Evolutionary conservation across 129 eudicot genomes (phyloP), one percentile per base, ranked within the genome.

Genomic region (Logfia minima): DNA sequence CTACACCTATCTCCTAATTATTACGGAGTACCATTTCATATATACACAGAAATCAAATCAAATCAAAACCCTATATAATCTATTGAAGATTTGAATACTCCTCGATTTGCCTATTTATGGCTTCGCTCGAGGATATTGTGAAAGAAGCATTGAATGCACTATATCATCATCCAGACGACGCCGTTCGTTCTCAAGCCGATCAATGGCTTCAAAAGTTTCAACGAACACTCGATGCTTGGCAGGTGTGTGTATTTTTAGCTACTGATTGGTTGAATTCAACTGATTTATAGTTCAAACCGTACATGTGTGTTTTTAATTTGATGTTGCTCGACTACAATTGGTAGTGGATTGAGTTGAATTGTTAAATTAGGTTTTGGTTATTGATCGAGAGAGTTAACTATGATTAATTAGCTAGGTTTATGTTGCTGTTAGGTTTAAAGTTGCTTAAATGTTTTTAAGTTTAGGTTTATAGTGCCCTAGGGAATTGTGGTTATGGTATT

Each of bases 161-260:
- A 18, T 94, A 94, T 76, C 99, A 94, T 79, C 99, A 94, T 11
- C 96, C 97, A 56, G 99, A 91, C 73, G 97, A 91, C 81, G 83
- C 96, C 66, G 92, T 94, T 76, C 90, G 99, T 34, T 87, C 91
- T 84, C 94, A 91, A 71, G 99, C 99, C 81, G 99, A 94, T 94
- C 97, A 89, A 31, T 94, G 99, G 99, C 97, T 94, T 80, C 99
- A 94, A 70, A 88, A 94, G 22, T 94, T 94, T 70, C 99, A 94
- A 84, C 89, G 97, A 24, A 94, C 99, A 5, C 79, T 94, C 81
- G 99, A 94, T 79, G 99, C 99, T 85, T 94, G 99, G 99, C 99
- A 94, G 99, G 98, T 93, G 5, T 67, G 32, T 18, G 2, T 29
- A 52, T 19, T 24, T 31, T 31, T 28, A 8, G 22, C 43, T 39